Percentiles rank a stretch among this genome's conserved stretches.
Evolutionary conservation across 2,329 filamentous ascomycete genomes (phyloP).

Genomic region (Conoideocrella luteorostrata): DNA sequence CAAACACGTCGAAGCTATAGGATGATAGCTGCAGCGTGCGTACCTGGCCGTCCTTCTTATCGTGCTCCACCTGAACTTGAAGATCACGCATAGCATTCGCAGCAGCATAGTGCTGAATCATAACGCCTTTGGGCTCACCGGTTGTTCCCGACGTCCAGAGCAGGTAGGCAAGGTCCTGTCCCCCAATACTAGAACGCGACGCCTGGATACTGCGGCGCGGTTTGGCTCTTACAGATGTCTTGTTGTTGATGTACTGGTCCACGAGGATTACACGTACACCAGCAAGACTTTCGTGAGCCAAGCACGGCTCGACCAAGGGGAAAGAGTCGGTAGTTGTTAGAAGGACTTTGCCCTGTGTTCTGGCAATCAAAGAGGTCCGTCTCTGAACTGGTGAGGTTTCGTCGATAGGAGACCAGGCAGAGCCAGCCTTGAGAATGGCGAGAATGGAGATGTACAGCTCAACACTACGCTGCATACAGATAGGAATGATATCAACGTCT

Average conservation of each 20-base stretch:
- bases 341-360: slow-evolving; percentile 21
- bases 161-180: slow-evolving; percentile 23
- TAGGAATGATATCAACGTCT: slow-evolving; percentile 25
- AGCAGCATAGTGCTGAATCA: slow-evolving; percentile 28
- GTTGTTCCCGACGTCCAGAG: slow-evolving; percentile 26
- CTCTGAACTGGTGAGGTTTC: slow-evolving; percentile 29
- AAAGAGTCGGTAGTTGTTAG: slow-evolving; percentile 8
- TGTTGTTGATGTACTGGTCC: slow-evolving; percentile 15
- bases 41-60: slow-evolving; percentile 15
- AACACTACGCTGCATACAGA: slow-evolving; percentile 32
- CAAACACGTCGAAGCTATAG: slow-evolving; percentile 36
- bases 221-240: slow-evolving; percentile 1
- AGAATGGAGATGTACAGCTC: slow-evolving; percentile 33
- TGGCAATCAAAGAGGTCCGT: slow-evolving; percentile 30
- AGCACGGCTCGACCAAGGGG: slow-evolving; percentile 15
- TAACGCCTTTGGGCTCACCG: slow-evolving; percentile 30
- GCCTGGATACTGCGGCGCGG: slow-evolving; percentile 10
- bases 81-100: slow-evolving; percentile 17
- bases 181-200: slow-evolving; percentile 1
- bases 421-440: slow-evolving; percentile 34
- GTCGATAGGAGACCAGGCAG: slow-evolving; percentile 34
- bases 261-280: slow-evolving; percentile 23
- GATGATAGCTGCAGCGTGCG: slow-evolving; percentile 30
- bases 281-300: slow-evolving; percentile 19
- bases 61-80: not conserved